phyloP scores from a whole-genome alignment of 2,329 filamentous ascomycete species.

The Bipolaris victoriae region DNA sequence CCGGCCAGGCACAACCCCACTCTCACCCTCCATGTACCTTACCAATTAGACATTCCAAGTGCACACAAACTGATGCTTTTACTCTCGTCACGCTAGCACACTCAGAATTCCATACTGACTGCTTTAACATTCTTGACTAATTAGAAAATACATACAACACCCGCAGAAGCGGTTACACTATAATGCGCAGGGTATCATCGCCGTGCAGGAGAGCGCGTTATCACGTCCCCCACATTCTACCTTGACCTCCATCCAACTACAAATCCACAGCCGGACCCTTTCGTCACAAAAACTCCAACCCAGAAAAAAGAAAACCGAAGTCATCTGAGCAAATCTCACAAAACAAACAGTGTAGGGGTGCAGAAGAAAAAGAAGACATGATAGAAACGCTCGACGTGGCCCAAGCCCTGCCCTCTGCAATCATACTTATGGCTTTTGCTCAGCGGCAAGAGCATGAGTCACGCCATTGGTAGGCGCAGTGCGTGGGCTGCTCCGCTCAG shows the following conservation, averaged over 20 bases:
- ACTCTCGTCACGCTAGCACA: not conserved
- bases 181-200: conserved; percentile 19
- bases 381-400: not conserved
- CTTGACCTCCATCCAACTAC: conserved; percentile 11
- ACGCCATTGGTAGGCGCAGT: conserved; percentile 44
- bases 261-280: conserved; percentile 1
- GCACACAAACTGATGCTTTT: not conserved
- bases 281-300: conserved; percentile 2
- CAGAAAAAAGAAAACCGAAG: not conserved
- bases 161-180: conserved; percentile 8
- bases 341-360: not conserved
- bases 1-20: conserved; percentile 10
- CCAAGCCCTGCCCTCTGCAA: not conserved
- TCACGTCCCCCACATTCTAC: conserved; percentile 8
- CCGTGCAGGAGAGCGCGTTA: conserved; percentile 15
- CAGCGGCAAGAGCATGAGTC: conserved; percentile 43
- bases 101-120: not conserved
- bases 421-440: conserved; percentile 40
- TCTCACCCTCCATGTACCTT: not conserved
- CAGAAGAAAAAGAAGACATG: not conserved
- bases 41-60: not conserved
- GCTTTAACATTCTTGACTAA: conserved; percentile 17
- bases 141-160: conserved; percentile 14
- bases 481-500: conserved; percentile 55
- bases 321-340: not conserved